A percentile compares a stretch with the other conserved stretches of the same genome.
phyloP scores from a whole-genome alignment of 768 basidiomycete genomes.

The Termitomyces sp. region DNA sequence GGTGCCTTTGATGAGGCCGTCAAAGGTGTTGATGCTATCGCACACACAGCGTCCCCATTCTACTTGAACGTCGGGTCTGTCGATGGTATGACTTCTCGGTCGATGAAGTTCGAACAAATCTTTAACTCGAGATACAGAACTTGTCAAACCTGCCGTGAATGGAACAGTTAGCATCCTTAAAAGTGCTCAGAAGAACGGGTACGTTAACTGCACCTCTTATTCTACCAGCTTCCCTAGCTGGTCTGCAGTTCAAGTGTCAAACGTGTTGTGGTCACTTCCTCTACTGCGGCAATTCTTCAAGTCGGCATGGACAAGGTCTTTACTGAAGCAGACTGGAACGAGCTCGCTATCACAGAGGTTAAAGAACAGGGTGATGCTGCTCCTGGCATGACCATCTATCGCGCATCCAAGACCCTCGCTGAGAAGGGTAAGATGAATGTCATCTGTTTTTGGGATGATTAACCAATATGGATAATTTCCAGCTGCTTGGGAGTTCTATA shows the following conservation, averaged over 20 bases:
- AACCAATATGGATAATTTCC: not conserved
- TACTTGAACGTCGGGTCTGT: conserved; percentile 36
- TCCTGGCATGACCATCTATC: conserved; percentile 35
- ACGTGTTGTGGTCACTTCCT: conserved; percentile 60
- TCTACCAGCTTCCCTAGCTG: not conserved
- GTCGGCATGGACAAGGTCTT: conserved; percentile 21
- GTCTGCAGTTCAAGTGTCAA: conserved; percentile 26
- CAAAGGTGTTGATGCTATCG: conserved; percentile 58
- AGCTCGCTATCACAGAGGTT: conserved; percentile 38
- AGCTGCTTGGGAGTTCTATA: conserved; percentile 40
- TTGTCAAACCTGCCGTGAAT: conserved; percentile 65
- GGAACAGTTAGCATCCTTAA: conserved; percentile 63
- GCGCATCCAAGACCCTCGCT: conserved; percentile 53
- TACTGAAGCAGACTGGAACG: conserved; percentile 56
- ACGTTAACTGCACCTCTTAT: not conserved
- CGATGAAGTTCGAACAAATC: too few relatives aligned
- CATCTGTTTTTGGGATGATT: not conserved
- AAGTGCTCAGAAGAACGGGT: conserved; percentile 52
- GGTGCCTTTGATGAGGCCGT: conserved; percentile 69
- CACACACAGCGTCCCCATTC: conserved; percentile 58
- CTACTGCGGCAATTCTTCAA: conserved; percentile 40
- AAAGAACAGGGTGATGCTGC: conserved; percentile 45
- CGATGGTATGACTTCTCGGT: conserved; percentile 6
- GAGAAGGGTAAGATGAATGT: conserved; percentile 36
- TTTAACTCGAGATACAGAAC: conserved; percentile 29